Conservation (phyloP, 345 rosid species). For the Salix caprea region DNA sequence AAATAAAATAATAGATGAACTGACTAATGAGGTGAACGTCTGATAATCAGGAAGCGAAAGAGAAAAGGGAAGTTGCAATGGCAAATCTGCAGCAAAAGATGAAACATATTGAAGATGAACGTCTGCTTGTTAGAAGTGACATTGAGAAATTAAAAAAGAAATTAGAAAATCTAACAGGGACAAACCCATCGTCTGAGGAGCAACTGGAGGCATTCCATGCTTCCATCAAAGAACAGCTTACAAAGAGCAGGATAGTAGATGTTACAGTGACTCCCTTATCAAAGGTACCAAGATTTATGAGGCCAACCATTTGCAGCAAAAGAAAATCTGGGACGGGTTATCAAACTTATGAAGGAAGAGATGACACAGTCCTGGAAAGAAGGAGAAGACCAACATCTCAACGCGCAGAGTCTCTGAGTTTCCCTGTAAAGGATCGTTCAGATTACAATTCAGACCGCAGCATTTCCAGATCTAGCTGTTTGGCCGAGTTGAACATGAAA, state of each 20-base stretch:
- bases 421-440: conserved; percentile 44
- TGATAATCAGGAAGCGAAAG: conserved; percentile 45
- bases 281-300: conserved; percentile 64
- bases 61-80: conserved; percentile 46
- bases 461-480: conserved; percentile 50
- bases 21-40: conserved; percentile 12
- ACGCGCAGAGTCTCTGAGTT: conserved; percentile 52
- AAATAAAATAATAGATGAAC: background rate
- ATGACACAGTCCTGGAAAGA: conserved; percentile 17
- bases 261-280: conserved; percentile 32
- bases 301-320: conserved; percentile 66
- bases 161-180: conserved; percentile 42
- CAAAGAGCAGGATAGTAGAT: conserved; percentile 19
- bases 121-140: conserved; percentile 30
- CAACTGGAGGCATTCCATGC: conserved; percentile 22
- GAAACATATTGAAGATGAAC: conserved; percentile 49
- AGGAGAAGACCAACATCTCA: conserved; percentile 40
- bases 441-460: conserved; percentile 42
- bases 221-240: conserved; percentile 25
- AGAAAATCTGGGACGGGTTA: conserved; percentile 37
- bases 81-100: conserved; percentile 44
- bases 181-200: conserved; percentile 26
- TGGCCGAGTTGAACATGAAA: conserved; percentile 32
- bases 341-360: conserved; percentile 25
- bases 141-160: conserved; percentile 37